phyloP scores from a whole-genome alignment of 1,284 basidiomycete genomes.

The Tausonia pullulans region DNA sequence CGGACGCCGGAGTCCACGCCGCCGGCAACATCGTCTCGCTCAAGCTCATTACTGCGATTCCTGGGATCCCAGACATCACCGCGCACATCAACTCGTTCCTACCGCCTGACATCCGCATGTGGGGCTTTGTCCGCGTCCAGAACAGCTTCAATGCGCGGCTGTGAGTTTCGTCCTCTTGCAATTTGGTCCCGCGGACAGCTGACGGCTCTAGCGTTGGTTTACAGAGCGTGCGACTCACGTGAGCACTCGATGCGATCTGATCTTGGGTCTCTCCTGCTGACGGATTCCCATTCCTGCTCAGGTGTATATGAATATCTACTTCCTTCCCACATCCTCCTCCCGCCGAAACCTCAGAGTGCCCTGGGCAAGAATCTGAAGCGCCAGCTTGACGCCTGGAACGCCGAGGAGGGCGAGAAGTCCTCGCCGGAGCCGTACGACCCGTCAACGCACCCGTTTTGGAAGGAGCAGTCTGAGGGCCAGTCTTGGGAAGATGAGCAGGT shows the following conservation, averaged over 20 bases:
- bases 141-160: constrained; percentile 85
- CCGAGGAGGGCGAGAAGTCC: neutral
- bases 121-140: constrained; percentile 79
- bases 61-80: constrained; percentile 59
- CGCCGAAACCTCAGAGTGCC: constrained; percentile 66
- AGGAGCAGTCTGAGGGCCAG: constrained; percentile 18
- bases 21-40: constrained; percentile 87
- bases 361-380: constrained; percentile 44
- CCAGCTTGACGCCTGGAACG: constrained; percentile 19
- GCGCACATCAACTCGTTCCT: constrained; percentile 73
- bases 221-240: constrained; percentile 68
- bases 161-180: constrained; percentile 39
- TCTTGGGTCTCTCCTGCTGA: no score
- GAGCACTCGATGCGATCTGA: no score
- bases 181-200: constrained; percentile 10
- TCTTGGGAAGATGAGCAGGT: constrained; percentile 39
- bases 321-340: constrained; percentile 85
- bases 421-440: neutral
- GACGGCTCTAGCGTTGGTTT: neutral
- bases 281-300: neutral
- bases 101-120: constrained; percentile 82
- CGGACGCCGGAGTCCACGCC: constrained; percentile 95
- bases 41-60: constrained; percentile 72
- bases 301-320: constrained; percentile 96
- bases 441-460: constrained; percentile 42